A percentile compares a stretch with the other conserved stretches of the same genome.
phyloP scores from a whole-genome alignment of 75 land plant species.

The Azolla pinnata region DNA sequence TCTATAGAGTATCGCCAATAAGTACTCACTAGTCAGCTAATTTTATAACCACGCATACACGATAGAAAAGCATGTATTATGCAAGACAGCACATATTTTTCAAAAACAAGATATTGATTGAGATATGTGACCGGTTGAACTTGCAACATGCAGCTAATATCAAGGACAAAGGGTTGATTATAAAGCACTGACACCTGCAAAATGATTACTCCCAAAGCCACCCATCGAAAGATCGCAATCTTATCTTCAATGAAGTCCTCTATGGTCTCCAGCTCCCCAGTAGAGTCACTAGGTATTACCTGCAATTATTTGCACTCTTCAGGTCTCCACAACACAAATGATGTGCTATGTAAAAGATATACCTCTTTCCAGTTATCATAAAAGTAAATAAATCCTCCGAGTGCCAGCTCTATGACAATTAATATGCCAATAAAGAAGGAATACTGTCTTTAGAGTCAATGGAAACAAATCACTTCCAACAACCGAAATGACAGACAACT shows the following conservation, averaged over 20 bases:
- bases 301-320: constrained; percentile 13
- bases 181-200: too few species aligned
- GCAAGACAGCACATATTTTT: too few species aligned
- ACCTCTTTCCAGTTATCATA: constrained; percentile 79
- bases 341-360: not conserved
- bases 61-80: too few species aligned
- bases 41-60: too few species aligned
- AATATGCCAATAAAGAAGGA: constrained; percentile 52
- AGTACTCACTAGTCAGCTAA: too few species aligned
- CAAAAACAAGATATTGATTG: too few species aligned
- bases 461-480: not conserved
- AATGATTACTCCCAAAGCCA: constrained; percentile 69
- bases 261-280: constrained; percentile 76
- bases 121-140: too few species aligned
- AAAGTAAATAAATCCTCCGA: constrained; percentile 77
- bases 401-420: constrained; percentile 56
- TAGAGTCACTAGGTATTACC: constrained; percentile 74
- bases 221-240: constrained; percentile 76
- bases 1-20: too few species aligned
- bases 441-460: constrained; percentile 37
- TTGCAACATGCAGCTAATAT: too few species aligned
- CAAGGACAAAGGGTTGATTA: too few species aligned
- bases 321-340: not conserved
- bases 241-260: constrained; percentile 59
- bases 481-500: constrained; percentile 9